phyloP scores from a whole-genome alignment of 2,329 filamentous ascomycete genomes.

The Tolypocladium sp. region DNA sequence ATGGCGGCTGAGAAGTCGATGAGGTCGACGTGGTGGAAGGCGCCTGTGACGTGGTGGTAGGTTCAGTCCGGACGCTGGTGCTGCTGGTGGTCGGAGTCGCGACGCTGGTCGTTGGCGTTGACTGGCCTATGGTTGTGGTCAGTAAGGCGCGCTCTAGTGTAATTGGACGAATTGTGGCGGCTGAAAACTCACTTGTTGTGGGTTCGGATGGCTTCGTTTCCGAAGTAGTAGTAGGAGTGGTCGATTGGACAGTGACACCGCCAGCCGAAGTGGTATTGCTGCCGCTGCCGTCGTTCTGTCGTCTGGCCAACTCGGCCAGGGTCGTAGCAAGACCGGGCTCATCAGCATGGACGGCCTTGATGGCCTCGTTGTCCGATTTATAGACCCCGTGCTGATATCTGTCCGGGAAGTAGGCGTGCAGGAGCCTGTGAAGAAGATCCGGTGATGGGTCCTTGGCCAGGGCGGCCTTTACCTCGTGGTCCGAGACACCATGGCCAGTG shows the following conservation, averaged over 20 bases:
- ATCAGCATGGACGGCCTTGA: slow-evolving; percentile 52
- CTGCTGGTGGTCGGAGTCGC: slow-evolving; percentile 5
- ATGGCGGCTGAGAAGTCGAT: neutral
- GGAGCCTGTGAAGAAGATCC: slow-evolving; percentile 53
- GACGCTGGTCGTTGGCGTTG: neutral
- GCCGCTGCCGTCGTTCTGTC: slow-evolving; percentile 34
- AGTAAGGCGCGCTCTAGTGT: neutral
- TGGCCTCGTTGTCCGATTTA: slow-evolving; percentile 51
- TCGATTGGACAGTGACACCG: slow-evolving; percentile 1
- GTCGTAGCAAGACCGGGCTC: slow-evolving; percentile 54
- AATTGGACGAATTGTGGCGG: neutral
- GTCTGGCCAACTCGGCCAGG: slow-evolving; percentile 55
- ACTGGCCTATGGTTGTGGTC: neutral
- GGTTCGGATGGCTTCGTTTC: neutral
- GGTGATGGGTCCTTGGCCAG: slow-evolving; percentile 32
- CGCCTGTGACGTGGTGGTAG: slow-evolving; percentile 6
- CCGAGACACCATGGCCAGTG: neutral
- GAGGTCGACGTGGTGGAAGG: slow-evolving; percentile 3
- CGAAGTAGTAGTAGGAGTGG: neutral
- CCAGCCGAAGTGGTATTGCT: slow-evolving; percentile 13
- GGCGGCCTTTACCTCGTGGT: slow-evolving; percentile 1
- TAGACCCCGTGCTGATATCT: slow-evolving; percentile 63
- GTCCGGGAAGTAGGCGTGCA: slow-evolving; percentile 53
- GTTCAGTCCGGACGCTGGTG: neutral
- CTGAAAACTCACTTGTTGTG: neutral